Percentiles rank a stretch among this genome's conserved stretches.
Evolutionary conservation across 495 filamentous ascomycete species (phyloP).

Genomic region (Xylaria scruposa): DNA sequence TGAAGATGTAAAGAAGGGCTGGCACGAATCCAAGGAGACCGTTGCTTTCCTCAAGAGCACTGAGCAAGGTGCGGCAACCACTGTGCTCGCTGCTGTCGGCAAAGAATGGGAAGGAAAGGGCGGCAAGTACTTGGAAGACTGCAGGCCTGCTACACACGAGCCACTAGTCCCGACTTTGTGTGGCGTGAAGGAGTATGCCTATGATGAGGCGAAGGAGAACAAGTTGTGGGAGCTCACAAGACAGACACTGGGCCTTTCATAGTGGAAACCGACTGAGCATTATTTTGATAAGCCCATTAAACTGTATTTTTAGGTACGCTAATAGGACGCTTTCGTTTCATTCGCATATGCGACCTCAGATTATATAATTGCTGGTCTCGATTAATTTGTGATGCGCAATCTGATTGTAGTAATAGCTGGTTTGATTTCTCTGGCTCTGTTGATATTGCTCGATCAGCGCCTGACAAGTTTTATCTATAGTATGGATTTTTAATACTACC

Average conservation of each 20-base stretch:
- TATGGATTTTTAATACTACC: not conserved
- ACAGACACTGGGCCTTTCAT: constrained; percentile 18
- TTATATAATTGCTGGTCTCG: not conserved
- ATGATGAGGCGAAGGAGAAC: constrained; percentile 29
- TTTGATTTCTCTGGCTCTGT: not conserved
- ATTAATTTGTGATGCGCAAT: not conserved
- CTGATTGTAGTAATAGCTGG: not conserved
- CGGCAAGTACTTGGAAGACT: constrained; percentile 51
- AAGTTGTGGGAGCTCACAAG: constrained; percentile 27
- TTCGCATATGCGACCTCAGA: not conserved
- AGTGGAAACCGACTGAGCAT: not conserved
- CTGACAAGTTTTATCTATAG: not conserved
- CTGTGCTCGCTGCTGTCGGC: constrained; percentile 49
- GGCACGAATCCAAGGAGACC: constrained; percentile 26
- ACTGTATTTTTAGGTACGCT: not conserved
- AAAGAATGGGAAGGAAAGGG: constrained; percentile 45
- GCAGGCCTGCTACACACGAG: constrained; percentile 28
- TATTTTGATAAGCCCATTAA: not conserved
- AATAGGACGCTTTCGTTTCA: not conserved
- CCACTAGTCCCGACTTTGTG: not conserved
- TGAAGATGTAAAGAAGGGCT: constrained; percentile 36
- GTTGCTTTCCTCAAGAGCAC: constrained; percentile 41
- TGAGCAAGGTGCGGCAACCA: constrained; percentile 57
- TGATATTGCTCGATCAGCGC: not conserved
- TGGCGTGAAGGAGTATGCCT: constrained; percentile 21